A percentile compares a stretch with the other conserved stretches of the same genome.
Conservation (phyloP, 441 rosid species). For the Aquilaria agallochum region DNA sequence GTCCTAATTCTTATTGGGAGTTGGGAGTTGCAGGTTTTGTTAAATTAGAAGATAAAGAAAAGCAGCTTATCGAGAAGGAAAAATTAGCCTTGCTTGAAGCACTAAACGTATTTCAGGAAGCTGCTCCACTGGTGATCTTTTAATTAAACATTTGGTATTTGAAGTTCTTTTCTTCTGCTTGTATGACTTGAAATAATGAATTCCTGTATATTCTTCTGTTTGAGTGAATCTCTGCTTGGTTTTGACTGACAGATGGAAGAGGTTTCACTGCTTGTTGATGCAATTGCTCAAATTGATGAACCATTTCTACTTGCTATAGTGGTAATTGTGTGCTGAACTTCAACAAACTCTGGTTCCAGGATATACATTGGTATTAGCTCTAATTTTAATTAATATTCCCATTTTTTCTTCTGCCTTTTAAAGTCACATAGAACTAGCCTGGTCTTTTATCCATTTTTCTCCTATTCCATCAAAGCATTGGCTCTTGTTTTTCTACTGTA, state of each 20-base stretch:
- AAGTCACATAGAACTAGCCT: constrained; percentile 19
- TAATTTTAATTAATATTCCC: constrained; percentile 46
- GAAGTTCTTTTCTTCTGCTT: constrained; percentile 28
- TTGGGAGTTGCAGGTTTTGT: constrained; percentile 47
- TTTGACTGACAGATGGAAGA: constrained; percentile 81
- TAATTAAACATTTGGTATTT: constrained; percentile 47
- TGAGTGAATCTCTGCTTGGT: constrained; percentile 32
- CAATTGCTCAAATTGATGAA: constrained; percentile 88
- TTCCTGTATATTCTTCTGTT: constrained; percentile 19
- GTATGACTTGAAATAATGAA: constrained; percentile 18
- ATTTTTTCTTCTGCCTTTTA: constrained; percentile 31
- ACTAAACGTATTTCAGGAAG: constrained; percentile 64
- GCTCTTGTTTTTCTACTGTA: not conserved
- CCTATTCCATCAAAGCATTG: constrained; percentile 4
- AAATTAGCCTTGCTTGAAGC: constrained; percentile 60
- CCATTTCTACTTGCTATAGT: constrained; percentile 96
- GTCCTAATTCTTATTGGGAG: constrained; percentile 22
- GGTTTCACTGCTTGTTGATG: constrained; percentile 86
- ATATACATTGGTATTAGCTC: constrained; percentile 95
- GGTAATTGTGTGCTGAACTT: constrained; percentile 99
- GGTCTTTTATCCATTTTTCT: constrained; percentile 6
- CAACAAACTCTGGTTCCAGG: constrained; percentile 98
- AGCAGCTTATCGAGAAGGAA: constrained; percentile 62
- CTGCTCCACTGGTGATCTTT: constrained; percentile 89
- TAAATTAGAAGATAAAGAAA: constrained; percentile 67